Evolutionary conservation across 345 rosid species (phyloP), one percentile per base, ranked within the genome.

Genomic region (Sisymbrium altissimum): DNA sequence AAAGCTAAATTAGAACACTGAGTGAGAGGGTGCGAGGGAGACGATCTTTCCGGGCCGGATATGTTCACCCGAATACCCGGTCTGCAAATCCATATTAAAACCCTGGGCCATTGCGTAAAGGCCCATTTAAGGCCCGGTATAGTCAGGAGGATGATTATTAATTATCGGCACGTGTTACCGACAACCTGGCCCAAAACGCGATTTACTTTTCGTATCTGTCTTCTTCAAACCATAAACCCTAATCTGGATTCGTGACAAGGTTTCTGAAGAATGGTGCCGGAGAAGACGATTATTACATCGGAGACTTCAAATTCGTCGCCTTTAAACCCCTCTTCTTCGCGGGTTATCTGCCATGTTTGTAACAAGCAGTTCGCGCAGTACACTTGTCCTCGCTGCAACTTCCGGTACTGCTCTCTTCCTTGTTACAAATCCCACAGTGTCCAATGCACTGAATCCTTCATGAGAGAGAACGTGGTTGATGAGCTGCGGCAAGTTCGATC

Each of bases 331-430:
- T 78, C 89, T 14, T 81, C 89, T 7, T 59, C 85, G 3, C 81
- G 90, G 29, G 78, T 61, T 5, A 81, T 95, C 71, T 92, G 99
- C 85, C 92, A 85, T 40, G 99, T 92, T 74, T 92, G 98, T 70
- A 89, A 88, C 71, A 95, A 90, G 79, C 97, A 95, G 64, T 95
- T 92, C 74, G 86, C 99, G 5, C 93, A 87, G 62, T 95, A 95
- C 23, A 90, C 98, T 69, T 90, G 99, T 64, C 98, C 98, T 36
- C 86, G 99, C 68, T 95, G 98, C 86, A 92, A 90, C 78, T 83
- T 87, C 27, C 89, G 97, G 0, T 92, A 95, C 73, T 92, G 97
- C 54, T 90, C 98, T 6, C 92, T 87, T 39, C 82, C 73, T 25
- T 92, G 98, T 77, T 92, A 90, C 77, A 86, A 82, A 93, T 87